Conservation (phyloP, 495 filamentous ascomycete species). For the Lophiotrema nucula region DNA sequence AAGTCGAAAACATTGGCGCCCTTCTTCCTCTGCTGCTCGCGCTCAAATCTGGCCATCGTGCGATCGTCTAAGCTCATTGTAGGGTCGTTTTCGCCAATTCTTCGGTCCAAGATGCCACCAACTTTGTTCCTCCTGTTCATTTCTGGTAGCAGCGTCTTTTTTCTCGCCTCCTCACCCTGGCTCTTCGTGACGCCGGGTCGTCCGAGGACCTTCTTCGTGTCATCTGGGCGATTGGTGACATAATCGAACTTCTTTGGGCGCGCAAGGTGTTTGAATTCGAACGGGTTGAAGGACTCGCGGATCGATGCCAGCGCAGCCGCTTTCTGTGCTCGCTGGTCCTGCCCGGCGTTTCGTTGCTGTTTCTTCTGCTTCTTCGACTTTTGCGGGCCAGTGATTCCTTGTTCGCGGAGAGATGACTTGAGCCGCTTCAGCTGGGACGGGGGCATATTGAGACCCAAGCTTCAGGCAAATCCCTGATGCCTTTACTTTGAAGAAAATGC, state of each 20-base stretch:
- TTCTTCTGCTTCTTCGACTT: constrained; percentile 89
- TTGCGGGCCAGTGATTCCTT: constrained; percentile 83
- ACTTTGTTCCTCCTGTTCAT: constrained; percentile 85
- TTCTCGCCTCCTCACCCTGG: constrained; percentile 80
- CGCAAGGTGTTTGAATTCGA: constrained; percentile 76
- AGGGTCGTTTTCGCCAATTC: constrained; percentile 94
- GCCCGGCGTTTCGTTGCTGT: constrained; percentile 63
- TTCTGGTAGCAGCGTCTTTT: constrained; percentile 77
- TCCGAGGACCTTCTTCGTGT: constrained; percentile 53
- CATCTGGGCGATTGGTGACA: constrained; percentile 58
- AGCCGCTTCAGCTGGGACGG: constrained; percentile 95
- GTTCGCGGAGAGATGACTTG: constrained; percentile 81
- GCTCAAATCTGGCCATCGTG: constrained; percentile 84
- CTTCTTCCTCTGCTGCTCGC: constrained; percentile 75
- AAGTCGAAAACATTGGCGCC: constrained; percentile 82
- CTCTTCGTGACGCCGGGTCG: constrained; percentile 83
- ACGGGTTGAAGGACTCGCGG: constrained; percentile 94
- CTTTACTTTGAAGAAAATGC: too few relatives aligned
- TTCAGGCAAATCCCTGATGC: too few relatives aligned
- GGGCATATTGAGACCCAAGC: too few relatives aligned
- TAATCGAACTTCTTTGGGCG: constrained; percentile 73
- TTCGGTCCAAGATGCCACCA: constrained; percentile 86
- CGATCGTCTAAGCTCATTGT: constrained; percentile 91
- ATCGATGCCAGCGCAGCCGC: constrained; percentile 75
- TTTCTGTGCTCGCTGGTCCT: constrained; percentile 68